Conservation (phyloP, 2,329 filamentous ascomycete species). For the Hymenoscyphus repandus region DNA sequence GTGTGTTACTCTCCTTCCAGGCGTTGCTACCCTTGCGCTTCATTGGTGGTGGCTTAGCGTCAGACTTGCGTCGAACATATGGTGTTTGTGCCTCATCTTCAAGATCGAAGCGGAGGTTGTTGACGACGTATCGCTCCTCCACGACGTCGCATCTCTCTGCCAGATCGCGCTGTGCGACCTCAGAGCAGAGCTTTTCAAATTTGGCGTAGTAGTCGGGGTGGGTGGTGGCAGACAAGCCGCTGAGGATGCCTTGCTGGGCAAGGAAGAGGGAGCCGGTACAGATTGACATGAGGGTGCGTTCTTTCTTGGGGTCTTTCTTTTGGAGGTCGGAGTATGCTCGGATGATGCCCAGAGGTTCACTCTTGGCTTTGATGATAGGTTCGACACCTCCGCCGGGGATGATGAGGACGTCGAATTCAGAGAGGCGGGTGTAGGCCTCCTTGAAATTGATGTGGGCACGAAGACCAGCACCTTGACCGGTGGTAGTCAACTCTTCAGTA, state of each 20-base stretch:
- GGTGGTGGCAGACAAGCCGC: slow-evolving; percentile 74
- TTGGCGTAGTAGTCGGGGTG: slow-evolving; percentile 76
- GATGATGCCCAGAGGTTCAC: slow-evolving; percentile 67
- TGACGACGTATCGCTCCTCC: slow-evolving; percentile 82
- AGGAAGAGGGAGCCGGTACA: slow-evolving; percentile 77
- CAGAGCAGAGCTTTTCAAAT: slow-evolving; percentile 76
- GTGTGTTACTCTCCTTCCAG: slow-evolving; percentile 66
- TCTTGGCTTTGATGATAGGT: slow-evolving; percentile 59
- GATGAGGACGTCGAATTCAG: slow-evolving; percentile 67
- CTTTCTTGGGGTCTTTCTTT: slow-evolving; percentile 70
- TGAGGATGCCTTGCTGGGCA: slow-evolving; percentile 69
- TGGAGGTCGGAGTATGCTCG: slow-evolving; percentile 73
- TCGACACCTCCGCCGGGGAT: slow-evolving; percentile 64
- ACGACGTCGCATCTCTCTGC: slow-evolving; percentile 77
- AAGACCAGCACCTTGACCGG: slow-evolving; percentile 61
- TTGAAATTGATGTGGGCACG: slow-evolving; percentile 72
- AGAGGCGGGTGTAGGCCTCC: slow-evolving; percentile 62
- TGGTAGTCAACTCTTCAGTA: slow-evolving; percentile 48
- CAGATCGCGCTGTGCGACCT: slow-evolving; percentile 63
- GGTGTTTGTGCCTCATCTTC: slow-evolving; percentile 75
- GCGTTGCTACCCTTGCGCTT: slow-evolving; percentile 80
- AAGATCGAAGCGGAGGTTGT: slow-evolving; percentile 83
- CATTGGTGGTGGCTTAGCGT: slow-evolving; percentile 56
- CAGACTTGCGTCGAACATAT: slow-evolving; percentile 72
- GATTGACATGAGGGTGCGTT: slow-evolving; percentile 76